Percentiles rank a stretch among this genome's conserved stretches.
These are phyloP conservation scores for Pinus taeda DNA, from an alignment of 75 land plant species.

Conservation along the genomic window DNA sequence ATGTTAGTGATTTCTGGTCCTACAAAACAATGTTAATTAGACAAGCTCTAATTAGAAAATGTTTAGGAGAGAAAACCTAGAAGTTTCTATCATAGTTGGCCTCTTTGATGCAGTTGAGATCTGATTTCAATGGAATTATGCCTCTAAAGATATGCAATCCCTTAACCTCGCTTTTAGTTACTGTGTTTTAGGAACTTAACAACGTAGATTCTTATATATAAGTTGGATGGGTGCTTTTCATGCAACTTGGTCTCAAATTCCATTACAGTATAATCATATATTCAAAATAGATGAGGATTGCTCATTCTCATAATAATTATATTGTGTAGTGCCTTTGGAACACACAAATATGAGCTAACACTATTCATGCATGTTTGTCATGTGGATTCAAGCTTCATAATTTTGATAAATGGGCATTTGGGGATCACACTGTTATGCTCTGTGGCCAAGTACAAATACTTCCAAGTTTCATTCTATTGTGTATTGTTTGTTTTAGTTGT, in stretches of 20 bases:
- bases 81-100: no score
- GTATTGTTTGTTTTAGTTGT: not conserved
- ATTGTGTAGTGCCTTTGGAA: not conserved
- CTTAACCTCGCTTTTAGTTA: not conserved
- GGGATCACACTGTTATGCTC: constrained; percentile 62
- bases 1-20: not conserved
- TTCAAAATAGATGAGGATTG: not conserved
- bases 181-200: not conserved
- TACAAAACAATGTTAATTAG: not conserved
- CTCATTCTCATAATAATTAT: not conserved
- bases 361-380: not conserved
- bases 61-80: not conserved
- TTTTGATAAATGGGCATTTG: constrained; percentile 53
- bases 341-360: not conserved
- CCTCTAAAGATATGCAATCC: not conserved
- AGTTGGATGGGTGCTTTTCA: not conserved
- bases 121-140: not conserved
- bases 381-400: constrained; percentile 41
- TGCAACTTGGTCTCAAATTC: not conserved
- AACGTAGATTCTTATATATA: not conserved
- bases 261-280: not conserved
- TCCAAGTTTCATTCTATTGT: not conserved
- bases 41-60: not conserved
- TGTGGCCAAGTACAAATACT: constrained; percentile 70
- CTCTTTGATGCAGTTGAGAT: no score